A percentile compares a stretch with the other conserved stretches of the same genome.
phyloP scores from a whole-genome alignment of 2,329 filamentous ascomycete species.

The Aspergillus sp. region DNA sequence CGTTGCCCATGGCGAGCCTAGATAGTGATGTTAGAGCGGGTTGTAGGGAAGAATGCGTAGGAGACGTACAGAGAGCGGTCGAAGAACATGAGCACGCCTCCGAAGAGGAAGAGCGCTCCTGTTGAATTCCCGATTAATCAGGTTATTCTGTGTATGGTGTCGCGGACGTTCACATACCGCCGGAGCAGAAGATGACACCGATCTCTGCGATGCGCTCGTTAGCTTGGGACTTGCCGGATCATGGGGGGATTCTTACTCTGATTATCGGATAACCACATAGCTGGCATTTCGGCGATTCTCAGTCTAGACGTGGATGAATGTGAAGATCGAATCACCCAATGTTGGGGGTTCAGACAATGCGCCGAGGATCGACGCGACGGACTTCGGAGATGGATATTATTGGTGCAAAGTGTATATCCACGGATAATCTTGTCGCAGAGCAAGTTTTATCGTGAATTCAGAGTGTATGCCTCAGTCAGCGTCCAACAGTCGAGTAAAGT shows the following conservation, averaged over 20 bases:
- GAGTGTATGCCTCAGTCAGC: background rate
- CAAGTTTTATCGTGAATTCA: background rate
- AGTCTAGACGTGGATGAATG: background rate
- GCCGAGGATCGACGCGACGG: too few species aligned
- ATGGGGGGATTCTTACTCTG: slow-evolving; percentile 67
- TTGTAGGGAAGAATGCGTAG: background rate
- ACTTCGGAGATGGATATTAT: background rate
- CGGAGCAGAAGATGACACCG: slow-evolving; percentile 95
- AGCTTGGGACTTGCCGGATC: slow-evolving; percentile 10
- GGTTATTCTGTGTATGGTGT: slow-evolving; percentile 5
- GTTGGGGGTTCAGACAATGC: too few species aligned
- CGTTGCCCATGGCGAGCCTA: slow-evolving; percentile 96
- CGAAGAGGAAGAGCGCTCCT: slow-evolving; percentile 94
- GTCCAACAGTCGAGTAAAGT: background rate
- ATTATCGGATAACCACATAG: slow-evolving; percentile 94
- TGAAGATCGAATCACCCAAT: too few species aligned
- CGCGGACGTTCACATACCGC: slow-evolving; percentile 67
- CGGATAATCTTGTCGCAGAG: too few species aligned
- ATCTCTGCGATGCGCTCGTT: slow-evolving; percentile 64
- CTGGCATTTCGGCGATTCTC: slow-evolving; percentile 60
- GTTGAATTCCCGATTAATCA: slow-evolving; percentile 18
- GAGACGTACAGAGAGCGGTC: slow-evolving; percentile 81
- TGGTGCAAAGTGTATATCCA: background rate
- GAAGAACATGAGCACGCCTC: slow-evolving; percentile 95
- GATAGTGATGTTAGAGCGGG: background rate